Conservation (phyloP, 2,329 filamentous ascomycete genomes). For the Venturia aucupariae region DNA sequence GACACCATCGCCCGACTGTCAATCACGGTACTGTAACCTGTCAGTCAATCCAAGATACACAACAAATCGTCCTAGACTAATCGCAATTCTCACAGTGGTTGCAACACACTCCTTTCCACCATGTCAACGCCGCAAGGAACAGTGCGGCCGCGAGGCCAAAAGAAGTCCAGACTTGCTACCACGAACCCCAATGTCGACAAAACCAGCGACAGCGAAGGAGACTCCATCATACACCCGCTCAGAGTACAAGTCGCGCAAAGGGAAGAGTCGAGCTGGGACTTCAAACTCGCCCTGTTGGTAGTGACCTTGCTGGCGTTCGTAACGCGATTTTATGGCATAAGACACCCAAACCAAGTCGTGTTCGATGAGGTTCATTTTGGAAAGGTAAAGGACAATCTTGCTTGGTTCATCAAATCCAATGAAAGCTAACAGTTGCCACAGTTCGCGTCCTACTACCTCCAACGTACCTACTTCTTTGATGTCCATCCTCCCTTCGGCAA, state of each 20-base stretch:
- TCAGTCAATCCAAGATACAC: not conserved
- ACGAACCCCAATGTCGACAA: not conserved
- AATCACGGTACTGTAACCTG: not conserved
- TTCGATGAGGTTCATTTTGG: constrained; percentile 99
- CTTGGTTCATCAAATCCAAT: no score
- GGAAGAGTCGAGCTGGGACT: constrained; percentile 63
- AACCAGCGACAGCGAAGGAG: not conserved
- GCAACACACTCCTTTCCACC: not conserved
- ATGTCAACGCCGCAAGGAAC: constrained; percentile 5
- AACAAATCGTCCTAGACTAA: not conserved
- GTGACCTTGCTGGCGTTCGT: constrained; percentile 79
- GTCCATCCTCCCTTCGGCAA: constrained; percentile 97
- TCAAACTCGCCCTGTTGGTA: constrained; percentile 66
- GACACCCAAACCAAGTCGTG: constrained; percentile 89
- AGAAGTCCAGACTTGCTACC: not conserved
- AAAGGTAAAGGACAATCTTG: constrained; percentile 57
- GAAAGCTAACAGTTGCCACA: constrained; percentile 17
- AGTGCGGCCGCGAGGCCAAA: constrained; percentile 2
- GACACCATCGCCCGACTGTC: not conserved
- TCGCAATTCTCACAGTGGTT: not conserved
- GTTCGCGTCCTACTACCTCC: constrained; percentile 66
- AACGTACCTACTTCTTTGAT: constrained; percentile 99
- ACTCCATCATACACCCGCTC: constrained; percentile 29
- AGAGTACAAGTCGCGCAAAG: constrained; percentile 40
- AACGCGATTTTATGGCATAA: constrained; percentile 93